Evolutionary conservation across 768 basidiomycete genomes (phyloP).

Genomic region (Amanita thiersii): DNA sequence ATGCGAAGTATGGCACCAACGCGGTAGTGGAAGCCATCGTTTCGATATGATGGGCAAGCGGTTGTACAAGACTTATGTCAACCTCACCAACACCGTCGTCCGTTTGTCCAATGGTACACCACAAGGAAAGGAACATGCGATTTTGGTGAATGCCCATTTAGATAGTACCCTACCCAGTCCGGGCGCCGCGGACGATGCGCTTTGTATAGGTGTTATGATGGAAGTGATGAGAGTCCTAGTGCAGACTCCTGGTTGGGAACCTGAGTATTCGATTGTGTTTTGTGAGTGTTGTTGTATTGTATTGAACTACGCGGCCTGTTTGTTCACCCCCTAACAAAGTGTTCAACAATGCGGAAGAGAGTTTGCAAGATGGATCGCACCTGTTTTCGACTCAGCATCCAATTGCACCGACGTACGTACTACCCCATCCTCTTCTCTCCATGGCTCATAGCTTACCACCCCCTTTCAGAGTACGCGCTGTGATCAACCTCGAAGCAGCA

Average conservation of each 20-base stretch:
- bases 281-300: slow-evolving; percentile 36
- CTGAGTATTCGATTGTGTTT: slow-evolving; percentile 75
- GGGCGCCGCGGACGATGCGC: slow-evolving; percentile 82
- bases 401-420: slow-evolving; percentile 54
- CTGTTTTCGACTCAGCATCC: slow-evolving; percentile 89
- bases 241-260: slow-evolving; percentile 58
- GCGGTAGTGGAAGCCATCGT: slow-evolving; percentile 80
- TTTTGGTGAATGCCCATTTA: slow-evolving; percentile 84
- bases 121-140: slow-evolving; percentile 68
- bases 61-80: slow-evolving; percentile 79
- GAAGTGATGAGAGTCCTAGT: slow-evolving; percentile 79
- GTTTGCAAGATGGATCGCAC: slow-evolving; percentile 90
- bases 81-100: slow-evolving; percentile 84
- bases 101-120: slow-evolving; percentile 75
- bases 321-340: no score
- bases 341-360: slow-evolving; percentile 94
- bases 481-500: slow-evolving; percentile 91
- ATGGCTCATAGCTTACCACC: not conserved
- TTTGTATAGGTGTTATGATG: slow-evolving; percentile 87
- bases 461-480: slow-evolving; percentile 60
- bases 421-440: not conserved
- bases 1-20: slow-evolving; percentile 88
- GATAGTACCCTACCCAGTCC: slow-evolving; percentile 88
- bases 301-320: not conserved
- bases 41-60: slow-evolving; percentile 90